Conservation (phyloP, 768 basidiomycete species). For the Exsudoporus frostii region DNA sequence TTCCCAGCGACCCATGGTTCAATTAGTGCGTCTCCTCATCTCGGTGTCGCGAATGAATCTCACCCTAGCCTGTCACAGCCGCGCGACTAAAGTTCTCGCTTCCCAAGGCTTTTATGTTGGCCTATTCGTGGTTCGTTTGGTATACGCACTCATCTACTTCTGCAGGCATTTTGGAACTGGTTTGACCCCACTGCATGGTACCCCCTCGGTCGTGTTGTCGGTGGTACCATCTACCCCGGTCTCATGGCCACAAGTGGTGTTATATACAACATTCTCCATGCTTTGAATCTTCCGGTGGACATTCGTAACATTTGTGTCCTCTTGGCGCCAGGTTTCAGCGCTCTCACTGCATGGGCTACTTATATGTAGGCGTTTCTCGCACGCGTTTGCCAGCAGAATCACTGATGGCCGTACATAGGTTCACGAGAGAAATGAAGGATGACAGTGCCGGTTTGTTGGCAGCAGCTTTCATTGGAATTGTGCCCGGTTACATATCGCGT, state of each 20-base stretch:
- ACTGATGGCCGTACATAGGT: constrained; percentile 46
- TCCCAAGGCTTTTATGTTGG: constrained; percentile 93
- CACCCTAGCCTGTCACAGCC: constrained; percentile 45
- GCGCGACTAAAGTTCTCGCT: constrained; percentile 88
- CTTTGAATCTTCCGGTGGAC: constrained; percentile 91
- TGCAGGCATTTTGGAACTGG: constrained; percentile 99
- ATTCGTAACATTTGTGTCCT: constrained; percentile 97
- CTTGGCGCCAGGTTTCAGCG: constrained; percentile 95
- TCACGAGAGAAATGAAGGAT: constrained; percentile 95
- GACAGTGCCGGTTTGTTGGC: constrained; percentile 95
- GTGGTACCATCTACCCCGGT: constrained; percentile 97
- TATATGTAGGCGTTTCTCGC: constrained; percentile 65
- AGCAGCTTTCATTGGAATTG: constrained; percentile 97
- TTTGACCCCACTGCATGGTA: constrained; percentile 99
- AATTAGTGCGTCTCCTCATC: constrained; percentile 73
- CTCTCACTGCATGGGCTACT: constrained; percentile 93
- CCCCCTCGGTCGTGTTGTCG: constrained; percentile 95
- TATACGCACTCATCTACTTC: constrained; percentile 5
- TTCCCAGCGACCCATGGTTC: constrained; percentile 91
- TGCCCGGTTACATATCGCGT: constrained; percentile 97
- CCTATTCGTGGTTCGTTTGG: constrained; percentile 2
- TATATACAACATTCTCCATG: constrained; percentile 89
- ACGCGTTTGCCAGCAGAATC: background rate
- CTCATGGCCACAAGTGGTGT: constrained; percentile 98
- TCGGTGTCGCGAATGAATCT: background rate